phyloP scores from a whole-genome alignment of 116 monocot species.

The Posidonia oceanica region DNA sequence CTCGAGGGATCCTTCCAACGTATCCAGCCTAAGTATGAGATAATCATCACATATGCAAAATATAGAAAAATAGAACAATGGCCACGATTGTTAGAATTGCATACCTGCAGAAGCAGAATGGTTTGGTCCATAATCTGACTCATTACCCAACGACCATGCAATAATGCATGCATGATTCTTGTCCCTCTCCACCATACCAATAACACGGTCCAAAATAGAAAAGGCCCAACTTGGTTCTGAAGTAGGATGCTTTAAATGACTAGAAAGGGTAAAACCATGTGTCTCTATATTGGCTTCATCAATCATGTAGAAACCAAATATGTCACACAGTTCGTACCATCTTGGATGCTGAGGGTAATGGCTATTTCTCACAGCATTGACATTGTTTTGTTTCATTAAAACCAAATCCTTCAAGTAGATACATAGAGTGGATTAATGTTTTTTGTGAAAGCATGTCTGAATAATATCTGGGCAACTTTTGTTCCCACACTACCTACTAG shows the following conservation, averaged over 20 bases:
- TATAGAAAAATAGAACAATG: not conserved
- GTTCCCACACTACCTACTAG: not conserved
- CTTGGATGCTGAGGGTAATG: constrained; percentile 98
- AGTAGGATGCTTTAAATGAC: constrained; percentile 75
- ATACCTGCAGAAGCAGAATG: constrained; percentile 95
- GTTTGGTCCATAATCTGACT: constrained; percentile 92
- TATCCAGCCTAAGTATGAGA: constrained; percentile 63
- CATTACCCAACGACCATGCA: constrained; percentile 97
- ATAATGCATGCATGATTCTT: constrained; percentile 97
- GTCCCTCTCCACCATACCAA: constrained; percentile 98
- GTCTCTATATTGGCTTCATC: constrained; percentile 99
- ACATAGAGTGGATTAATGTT: not conserved
- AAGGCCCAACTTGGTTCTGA: constrained; percentile 72
- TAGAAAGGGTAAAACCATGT: constrained; percentile 75
- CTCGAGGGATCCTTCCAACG: constrained; percentile 76
- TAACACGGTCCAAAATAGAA: constrained; percentile 88
- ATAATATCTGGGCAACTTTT: not conserved
- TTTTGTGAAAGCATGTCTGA: not conserved
- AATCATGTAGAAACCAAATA: constrained; percentile 94
- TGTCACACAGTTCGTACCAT: constrained; percentile 95
- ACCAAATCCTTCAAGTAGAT: constrained; percentile 69
- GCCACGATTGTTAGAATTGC: not conserved
- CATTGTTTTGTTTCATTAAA: constrained; percentile 91
- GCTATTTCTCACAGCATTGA: constrained; percentile 99
- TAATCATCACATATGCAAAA: not conserved